phyloP scores from a whole-genome alignment of 73 alveolate species.

The Tetrahymena malaccensis region DNA sequence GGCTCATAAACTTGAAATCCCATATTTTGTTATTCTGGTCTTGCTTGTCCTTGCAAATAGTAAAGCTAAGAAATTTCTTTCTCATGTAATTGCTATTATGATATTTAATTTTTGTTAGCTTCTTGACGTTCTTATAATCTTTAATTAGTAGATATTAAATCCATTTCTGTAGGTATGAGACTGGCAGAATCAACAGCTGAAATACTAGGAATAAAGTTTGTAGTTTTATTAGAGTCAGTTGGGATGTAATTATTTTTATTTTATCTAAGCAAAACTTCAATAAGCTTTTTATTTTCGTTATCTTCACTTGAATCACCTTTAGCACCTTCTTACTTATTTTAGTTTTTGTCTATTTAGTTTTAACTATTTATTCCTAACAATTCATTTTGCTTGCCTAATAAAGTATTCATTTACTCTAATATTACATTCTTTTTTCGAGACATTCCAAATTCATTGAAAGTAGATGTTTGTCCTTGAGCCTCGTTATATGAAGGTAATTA shows the following conservation, averaged over 20 bases:
- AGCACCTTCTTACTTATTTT: neutral
- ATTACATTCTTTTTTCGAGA: neutral
- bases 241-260: neutral
- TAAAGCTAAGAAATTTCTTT: neutral
- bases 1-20: neutral
- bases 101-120: neutral
- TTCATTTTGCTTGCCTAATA: neutral
- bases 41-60: neutral
- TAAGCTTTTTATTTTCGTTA: neutral
- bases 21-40: neutral
- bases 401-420: neutral
- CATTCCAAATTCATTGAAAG: neutral
- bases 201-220: neutral
- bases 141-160: neutral
- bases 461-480: neutral
- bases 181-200: neutral
- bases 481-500: neutral
- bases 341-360: neutral
- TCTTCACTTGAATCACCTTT: neutral
- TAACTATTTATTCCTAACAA: neutral
- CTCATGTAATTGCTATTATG: neutral
- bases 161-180: neutral
- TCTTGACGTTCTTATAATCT: neutral
- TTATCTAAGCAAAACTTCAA: neutral
- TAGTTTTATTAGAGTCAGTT: neutral